Conservation (phyloP, 2,329 filamentous ascomycete genomes). For the Sporothrix sp. region DNA sequence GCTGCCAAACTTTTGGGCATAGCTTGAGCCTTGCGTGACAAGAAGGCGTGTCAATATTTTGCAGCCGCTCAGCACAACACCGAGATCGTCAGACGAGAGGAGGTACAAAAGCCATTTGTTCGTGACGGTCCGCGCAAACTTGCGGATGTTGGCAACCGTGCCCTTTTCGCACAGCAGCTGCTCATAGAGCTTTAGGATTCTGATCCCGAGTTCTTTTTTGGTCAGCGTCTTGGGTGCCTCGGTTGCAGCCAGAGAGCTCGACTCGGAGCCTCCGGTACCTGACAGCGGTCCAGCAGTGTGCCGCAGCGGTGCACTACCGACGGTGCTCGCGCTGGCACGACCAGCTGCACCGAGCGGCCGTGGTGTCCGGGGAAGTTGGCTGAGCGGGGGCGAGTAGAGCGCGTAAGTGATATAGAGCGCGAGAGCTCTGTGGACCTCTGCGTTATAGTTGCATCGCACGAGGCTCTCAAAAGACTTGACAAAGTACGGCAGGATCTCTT, state of each 20-base stretch:
- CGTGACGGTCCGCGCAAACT: slow-evolving; percentile 88
- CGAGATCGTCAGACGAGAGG: slow-evolving; percentile 73
- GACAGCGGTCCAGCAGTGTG: not conserved
- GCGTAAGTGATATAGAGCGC: slow-evolving; percentile 91
- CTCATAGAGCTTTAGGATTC: slow-evolving; percentile 67
- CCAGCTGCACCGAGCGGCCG: slow-evolving; percentile 25
- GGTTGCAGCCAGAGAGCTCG: not conserved
- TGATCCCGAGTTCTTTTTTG: slow-evolving; percentile 62
- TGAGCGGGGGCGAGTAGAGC: slow-evolving; percentile 47
- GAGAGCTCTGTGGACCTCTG: slow-evolving; percentile 75
- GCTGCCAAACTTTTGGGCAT: slow-evolving; percentile 71
- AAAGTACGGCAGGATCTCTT: slow-evolving; percentile 65
- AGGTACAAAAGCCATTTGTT: slow-evolving; percentile 96
- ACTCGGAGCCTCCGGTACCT: not conserved
- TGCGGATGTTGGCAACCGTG: slow-evolving; percentile 61
- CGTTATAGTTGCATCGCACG: slow-evolving; percentile 69
- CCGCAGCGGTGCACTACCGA: slow-evolving; percentile 8
- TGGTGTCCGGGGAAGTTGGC: slow-evolving; percentile 42
- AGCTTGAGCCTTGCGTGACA: slow-evolving; percentile 68
- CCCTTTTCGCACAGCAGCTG: slow-evolving; percentile 66
- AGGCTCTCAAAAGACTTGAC: slow-evolving; percentile 70
- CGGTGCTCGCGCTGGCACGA: slow-evolving; percentile 2
- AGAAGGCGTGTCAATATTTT: slow-evolving; percentile 79
- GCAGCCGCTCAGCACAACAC: slow-evolving; percentile 69
- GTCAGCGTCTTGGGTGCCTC: slow-evolving; percentile 36